These are phyloP conservation scores for Hondaea fermentalgiana DNA, from an alignment of 108 stramenopile species.

Conservation along the genomic window DNA sequence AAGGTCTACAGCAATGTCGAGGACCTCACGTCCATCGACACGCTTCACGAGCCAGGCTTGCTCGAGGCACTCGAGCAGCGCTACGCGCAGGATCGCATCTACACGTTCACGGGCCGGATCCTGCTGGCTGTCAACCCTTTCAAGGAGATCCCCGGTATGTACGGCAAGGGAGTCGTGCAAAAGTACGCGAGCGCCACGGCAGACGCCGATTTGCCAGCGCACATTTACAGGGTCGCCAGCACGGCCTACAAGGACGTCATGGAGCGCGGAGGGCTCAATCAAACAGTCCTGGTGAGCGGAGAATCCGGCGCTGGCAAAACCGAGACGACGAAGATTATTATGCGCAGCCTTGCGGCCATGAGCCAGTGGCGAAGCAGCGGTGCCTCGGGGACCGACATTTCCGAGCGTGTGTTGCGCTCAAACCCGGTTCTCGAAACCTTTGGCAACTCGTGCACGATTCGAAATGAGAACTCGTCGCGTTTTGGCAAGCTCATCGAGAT, in stretches of 20 bases:
- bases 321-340: slow-evolving; percentile 24
- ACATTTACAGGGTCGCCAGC: neutral
- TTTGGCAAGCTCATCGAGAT: slow-evolving; percentile 31
- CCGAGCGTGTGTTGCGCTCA: neutral
- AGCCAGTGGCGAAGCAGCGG: neutral
- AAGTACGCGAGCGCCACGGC: neutral
- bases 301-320: slow-evolving; percentile 34
- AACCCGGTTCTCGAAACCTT: slow-evolving; percentile 31
- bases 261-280: slow-evolving; percentile 2
- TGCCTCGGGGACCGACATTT: neutral
- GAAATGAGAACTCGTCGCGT: slow-evolving; percentile 27
- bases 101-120: slow-evolving; percentile 42
- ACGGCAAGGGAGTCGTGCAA: neutral
- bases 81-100: slow-evolving; percentile 36
- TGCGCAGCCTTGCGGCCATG: slow-evolving; percentile 12
- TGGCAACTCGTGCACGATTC: slow-evolving; percentile 26
- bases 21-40: slow-evolving; percentile 2
- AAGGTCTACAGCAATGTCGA: neutral
- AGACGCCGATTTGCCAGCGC: neutral
- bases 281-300: slow-evolving; percentile 20
- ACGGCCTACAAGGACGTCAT: neutral
- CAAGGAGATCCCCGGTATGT: neutral
- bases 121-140: slow-evolving; percentile 46
- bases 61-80: slow-evolving; percentile 17
- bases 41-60: neutral